Evolutionary conservation across 2,329 filamentous ascomycete genomes (phyloP), one percentile per base, ranked within the genome.

Genomic region (Fusarium metavorans): DNA sequence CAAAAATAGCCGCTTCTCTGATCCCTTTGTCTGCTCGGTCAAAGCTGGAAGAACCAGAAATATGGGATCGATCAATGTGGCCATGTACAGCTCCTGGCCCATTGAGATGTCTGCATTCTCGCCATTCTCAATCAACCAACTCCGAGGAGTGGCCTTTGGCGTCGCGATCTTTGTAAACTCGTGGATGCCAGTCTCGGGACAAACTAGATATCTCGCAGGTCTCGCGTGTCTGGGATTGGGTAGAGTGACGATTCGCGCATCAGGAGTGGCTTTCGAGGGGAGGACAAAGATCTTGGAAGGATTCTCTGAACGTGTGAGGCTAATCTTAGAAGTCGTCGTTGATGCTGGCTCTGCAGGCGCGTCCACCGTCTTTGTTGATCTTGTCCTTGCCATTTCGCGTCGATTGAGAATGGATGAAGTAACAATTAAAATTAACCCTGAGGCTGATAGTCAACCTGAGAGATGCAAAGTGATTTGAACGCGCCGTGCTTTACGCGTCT

Each of bases 41-140:
- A 98, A 87, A 5, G 92, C 89, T 0, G 96, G 93, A 2, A 98
- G 85, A 5, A 97, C 81, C 60, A 98, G 86, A 84, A 98, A 98
- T 4, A 98, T 80, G 6, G 94, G 89, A 81, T 99, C 97, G 64
- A 98, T 87, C 2, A 91, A 90, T 1, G 97, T 98, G 10, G 96
- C 94, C 68, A 98, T 84, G 78, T 93, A 93, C n/a, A 98, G 84
- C 69, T 95, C 91, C 37, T 94, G 91, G 50, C 87, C 88, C 77
- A 92, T 91, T 37, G 91, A 88, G 27, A 94, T 76, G 30, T 80
- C 76, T 35, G 76, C 73, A 30, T 75, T 74, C 5, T 37, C 64
- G 48, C 64, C 62, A 76, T 71, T 78, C 66, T 89, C 85, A 59
- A 93, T 84, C 34, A 93, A 82, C 91, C 91, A 93, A 77, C 91